These are phyloP conservation scores for Purpureocillium takamizusanense DNA, from an alignment of 2,329 filamentous ascomycete genomes.

Conservation along the genomic window DNA sequence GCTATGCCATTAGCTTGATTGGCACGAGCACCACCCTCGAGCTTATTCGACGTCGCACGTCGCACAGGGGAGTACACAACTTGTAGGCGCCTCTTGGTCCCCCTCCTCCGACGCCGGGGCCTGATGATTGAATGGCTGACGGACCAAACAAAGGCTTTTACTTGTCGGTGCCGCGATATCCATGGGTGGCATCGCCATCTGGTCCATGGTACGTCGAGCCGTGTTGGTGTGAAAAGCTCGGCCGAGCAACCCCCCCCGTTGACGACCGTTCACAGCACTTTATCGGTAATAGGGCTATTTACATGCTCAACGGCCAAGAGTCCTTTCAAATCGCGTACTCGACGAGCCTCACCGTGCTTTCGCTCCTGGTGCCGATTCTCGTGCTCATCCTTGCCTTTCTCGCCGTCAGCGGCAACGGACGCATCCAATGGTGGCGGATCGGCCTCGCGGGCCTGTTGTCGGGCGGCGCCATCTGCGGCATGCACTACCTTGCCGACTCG, in stretches of 20 bases:
- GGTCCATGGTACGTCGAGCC: constrained; percentile 50
- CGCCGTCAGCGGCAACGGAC: constrained; percentile 51
- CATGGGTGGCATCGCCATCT: constrained; percentile 68
- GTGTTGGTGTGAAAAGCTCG: neutral
- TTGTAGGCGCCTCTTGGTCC: constrained; percentile 38
- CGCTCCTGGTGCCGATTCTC: constrained; percentile 67
- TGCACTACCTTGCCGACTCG: constrained; percentile 78
- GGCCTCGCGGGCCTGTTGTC: constrained; percentile 56
- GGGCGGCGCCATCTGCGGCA: constrained; percentile 68
- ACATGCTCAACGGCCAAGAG: constrained; percentile 51
- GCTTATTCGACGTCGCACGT: constrained; percentile 67
- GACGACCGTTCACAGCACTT: constrained; percentile 17
- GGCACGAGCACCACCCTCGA: constrained; percentile 75
- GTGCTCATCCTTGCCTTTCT: constrained; percentile 69
- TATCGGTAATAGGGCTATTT: constrained; percentile 70
- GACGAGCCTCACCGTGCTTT: constrained; percentile 59
- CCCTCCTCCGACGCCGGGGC: neutral
- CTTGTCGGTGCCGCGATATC: constrained; percentile 55
- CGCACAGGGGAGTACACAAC: constrained; percentile 58
- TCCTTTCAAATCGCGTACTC: constrained; percentile 66
- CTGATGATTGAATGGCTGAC: neutral
- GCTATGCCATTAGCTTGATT: constrained; percentile 66
- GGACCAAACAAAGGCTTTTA: constrained; percentile 38
- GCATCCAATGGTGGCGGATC: constrained; percentile 47
- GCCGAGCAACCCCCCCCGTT: too few relatives aligned